These are phyloP conservation scores for Aspergillus olivimuriae DNA, from an alignment of 495 filamentous ascomycete genomes.

Conservation along the genomic window DNA sequence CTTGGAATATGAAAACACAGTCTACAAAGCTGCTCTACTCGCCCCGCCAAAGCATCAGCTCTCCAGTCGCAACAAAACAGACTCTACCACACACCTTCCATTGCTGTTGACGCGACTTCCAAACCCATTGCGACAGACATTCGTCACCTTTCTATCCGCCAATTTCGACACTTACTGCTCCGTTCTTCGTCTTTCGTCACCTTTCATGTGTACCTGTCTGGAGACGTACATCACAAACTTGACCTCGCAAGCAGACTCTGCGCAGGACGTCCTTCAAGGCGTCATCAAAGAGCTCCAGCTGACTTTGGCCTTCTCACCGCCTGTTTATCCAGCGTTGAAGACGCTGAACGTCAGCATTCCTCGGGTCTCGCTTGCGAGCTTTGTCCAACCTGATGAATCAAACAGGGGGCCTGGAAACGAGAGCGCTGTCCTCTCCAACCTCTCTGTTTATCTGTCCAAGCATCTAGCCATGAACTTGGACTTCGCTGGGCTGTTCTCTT, in stretches of 20 bases:
- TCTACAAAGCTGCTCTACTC: slow-evolving; percentile 43
- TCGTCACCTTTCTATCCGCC: slow-evolving; percentile 40
- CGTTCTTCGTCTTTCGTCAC: slow-evolving; percentile 31
- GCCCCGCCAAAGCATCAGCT: slow-evolving; percentile 5
- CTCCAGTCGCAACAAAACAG: background rate
- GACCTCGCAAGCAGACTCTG: background rate
- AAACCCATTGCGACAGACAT: slow-evolving; percentile 40
- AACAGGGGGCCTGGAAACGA: background rate
- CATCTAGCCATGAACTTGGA: slow-evolving; percentile 47
- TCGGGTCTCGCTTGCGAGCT: slow-evolving; percentile 23
- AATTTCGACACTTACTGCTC: slow-evolving; percentile 49
- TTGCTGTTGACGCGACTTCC: slow-evolving; percentile 50
- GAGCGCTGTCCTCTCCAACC: slow-evolving; percentile 32
- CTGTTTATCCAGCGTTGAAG: slow-evolving; percentile 37
- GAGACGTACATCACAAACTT: slow-evolving; percentile 20
- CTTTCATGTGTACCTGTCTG: slow-evolving; percentile 30
- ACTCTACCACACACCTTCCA: slow-evolving; percentile 34
- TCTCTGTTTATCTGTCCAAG: slow-evolving; percentile 37
- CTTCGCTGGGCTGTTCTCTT: slow-evolving; percentile 16
- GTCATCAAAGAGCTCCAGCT: slow-evolving; percentile 36
- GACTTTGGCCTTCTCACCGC: slow-evolving; percentile 31
- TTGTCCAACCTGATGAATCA: slow-evolving; percentile 11
- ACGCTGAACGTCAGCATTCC: slow-evolving; percentile 42
- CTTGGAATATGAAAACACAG: slow-evolving; percentile 44
- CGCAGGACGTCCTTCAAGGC: slow-evolving; percentile 18